Conservation (phyloP, 2,329 filamentous ascomycete species). For the Colletotrichum scovillei region DNA sequence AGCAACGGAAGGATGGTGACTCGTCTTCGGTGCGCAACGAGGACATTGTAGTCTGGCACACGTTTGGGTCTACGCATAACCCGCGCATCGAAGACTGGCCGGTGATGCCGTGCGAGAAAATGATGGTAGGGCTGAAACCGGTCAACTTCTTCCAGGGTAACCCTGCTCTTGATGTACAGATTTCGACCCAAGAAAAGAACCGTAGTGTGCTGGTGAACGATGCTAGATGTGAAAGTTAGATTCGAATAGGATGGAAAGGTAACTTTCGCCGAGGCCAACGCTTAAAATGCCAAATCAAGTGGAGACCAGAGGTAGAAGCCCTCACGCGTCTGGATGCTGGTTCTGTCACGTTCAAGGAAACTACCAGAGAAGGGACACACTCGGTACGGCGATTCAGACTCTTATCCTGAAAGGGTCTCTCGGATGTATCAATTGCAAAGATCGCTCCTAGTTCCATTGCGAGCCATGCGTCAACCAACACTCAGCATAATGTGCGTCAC, state of each 20-base stretch:
- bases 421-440: not conserved
- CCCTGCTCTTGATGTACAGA: slow-evolving; percentile 61
- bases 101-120: slow-evolving; percentile 73
- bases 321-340: too few relatives aligned
- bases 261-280: too few relatives aligned
- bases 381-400: too few relatives aligned
- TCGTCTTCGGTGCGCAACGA: slow-evolving; percentile 56
- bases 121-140: slow-evolving; percentile 62
- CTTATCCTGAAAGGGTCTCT: too few relatives aligned
- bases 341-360: too few relatives aligned
- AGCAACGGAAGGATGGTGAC: slow-evolving; percentile 46
- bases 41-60: slow-evolving; percentile 69
- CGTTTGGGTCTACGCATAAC: slow-evolving; percentile 72
- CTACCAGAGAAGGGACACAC: too few relatives aligned
- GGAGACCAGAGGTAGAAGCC: too few relatives aligned
- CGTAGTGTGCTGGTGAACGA: slow-evolving; percentile 44
- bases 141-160: slow-evolving; percentile 66
- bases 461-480: too few relatives aligned
- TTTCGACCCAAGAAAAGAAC: slow-evolving; percentile 49
- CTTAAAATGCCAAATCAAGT: too few relatives aligned
- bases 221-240: not conserved
- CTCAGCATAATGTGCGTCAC: too few relatives aligned
- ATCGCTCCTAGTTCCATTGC: not conserved
- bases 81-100: slow-evolving; percentile 75
- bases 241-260: not conserved